Percentiles rank a stretch among this genome's conserved stretches.
phyloP scores from a whole-genome alignment of 345 rosid genomes.

The Bruguiera sexangula region DNA sequence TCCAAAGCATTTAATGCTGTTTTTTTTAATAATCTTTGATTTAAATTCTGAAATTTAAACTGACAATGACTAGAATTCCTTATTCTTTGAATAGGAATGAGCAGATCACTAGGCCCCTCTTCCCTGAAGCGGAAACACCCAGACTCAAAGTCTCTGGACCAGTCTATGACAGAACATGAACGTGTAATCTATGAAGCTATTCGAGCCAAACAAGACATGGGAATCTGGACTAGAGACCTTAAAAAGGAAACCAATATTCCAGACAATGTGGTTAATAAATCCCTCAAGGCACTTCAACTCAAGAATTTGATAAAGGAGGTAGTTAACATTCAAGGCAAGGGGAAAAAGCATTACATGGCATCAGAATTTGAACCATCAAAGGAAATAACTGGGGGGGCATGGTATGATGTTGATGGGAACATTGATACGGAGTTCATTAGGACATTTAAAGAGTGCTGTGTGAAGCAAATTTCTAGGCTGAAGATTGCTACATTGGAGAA shows the following conservation, averaged over 20 bases:
- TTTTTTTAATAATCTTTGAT: too few relatives aligned
- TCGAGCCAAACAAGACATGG: slow-evolving; percentile 52
- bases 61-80: too few relatives aligned
- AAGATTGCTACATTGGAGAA: slow-evolving; percentile 53
- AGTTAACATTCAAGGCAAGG: slow-evolving; percentile 54
- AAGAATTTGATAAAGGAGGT: slow-evolving; percentile 60
- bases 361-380: slow-evolving; percentile 59
- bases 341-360: slow-evolving; percentile 52
- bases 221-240: slow-evolving; percentile 49
- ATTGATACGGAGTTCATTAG: slow-evolving; percentile 48
- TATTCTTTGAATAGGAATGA: slow-evolving; percentile 16
- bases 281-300: slow-evolving; percentile 40
- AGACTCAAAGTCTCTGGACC: slow-evolving; percentile 30
- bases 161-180: slow-evolving; percentile 51
- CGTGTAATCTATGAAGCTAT: slow-evolving; percentile 39
- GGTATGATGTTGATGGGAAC: slow-evolving; percentile 61
- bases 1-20: too few relatives aligned
- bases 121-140: slow-evolving; percentile 52
- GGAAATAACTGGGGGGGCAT: slow-evolving; percentile 73
- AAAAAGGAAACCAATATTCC: slow-evolving; percentile 43
- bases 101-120: slow-evolving; percentile 1
- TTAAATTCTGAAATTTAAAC: too few relatives aligned
- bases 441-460: slow-evolving; percentile 39
- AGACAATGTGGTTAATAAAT: slow-evolving; percentile 31
- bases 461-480: slow-evolving; percentile 24